These are phyloP conservation scores for Schizothecium vesticola DNA, from an alignment of 495 filamentous ascomycete species.

Conservation along the genomic window DNA sequence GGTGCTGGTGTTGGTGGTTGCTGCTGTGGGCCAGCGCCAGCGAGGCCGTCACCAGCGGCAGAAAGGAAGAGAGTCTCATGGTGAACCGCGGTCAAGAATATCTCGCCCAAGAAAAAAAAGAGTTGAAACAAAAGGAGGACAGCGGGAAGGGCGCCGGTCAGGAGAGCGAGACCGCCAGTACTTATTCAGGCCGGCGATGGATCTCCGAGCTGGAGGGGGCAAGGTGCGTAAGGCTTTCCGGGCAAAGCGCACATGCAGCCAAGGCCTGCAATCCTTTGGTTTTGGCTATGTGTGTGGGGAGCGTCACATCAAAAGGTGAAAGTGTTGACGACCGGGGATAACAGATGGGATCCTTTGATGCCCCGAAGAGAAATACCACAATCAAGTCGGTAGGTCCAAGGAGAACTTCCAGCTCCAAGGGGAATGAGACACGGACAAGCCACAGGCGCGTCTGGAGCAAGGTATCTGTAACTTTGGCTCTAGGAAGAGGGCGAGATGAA, in stretches of 20 bases:
- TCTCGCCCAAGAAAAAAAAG: slow-evolving; percentile 1
- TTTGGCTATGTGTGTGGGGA: neutral
- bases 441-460: neutral
- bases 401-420: neutral
- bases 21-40: slow-evolving; percentile 2
- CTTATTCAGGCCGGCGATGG: neutral
- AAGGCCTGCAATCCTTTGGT: neutral
- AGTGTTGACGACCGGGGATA: neutral
- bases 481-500: neutral
- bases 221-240: neutral
- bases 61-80: neutral
- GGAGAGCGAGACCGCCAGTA: neutral
- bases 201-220: neutral
- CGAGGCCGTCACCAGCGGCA: neutral
- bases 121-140: neutral
- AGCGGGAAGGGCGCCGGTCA: neutral
- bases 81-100: slow-evolving; percentile 3
- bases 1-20: neutral
- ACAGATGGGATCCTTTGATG: neutral
- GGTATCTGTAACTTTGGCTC: neutral
- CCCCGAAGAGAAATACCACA: neutral
- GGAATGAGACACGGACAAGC: neutral
- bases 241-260: neutral
- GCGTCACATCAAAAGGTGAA: neutral
- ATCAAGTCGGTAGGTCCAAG: neutral